Evolutionary conservation across 176 grass and related monocot genomes (phyloP), one percentile per base, ranked within the genome.

Genomic region (Phoenix roebelenii): DNA sequence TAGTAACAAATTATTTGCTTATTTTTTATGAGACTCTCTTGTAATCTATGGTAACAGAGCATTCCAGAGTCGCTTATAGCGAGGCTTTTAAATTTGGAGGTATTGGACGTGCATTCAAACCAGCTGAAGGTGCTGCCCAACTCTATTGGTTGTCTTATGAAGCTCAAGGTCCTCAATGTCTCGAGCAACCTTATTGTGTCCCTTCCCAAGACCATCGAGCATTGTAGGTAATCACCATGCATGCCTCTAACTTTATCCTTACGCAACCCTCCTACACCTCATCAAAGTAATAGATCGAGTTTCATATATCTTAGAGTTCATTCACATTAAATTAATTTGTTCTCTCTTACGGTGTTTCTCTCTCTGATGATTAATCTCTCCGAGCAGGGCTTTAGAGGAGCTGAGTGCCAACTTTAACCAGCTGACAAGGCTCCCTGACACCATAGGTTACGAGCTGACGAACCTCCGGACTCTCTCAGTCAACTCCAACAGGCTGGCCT

Each of bases 91-190:
- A 93, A 98, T 57, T 59, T 86, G 60, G 73, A 83, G n/a, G 82
- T 83, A 50, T 80, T 98, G 59, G 94, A 98, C 59, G 88, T 83
- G 70, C 94, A 74, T 25, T 98, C 94, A 15, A 98, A 98, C 79
- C 88, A 98, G 76, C 71, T 98, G 56, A 92, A 75, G 61, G 64
- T 81, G 22, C 76, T 98, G 49, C 94, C 94, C 2, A 98, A 98
- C 70, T 98, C 94, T 77, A 85, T 98, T 18, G 88, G 94, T 22
- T 98, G 94, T 76, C 94, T 98, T 70, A 83, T 82, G 26, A 93
- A 93, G 80, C 77, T 98, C 74, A 88, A 83, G 65, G 76, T 88
- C 51, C 76, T 98, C 70, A 89, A 98, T 64, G 88, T 93, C 70
- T 92, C 94, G 60, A 84, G 94, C 78, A 98, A 98, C 76, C 81